These are phyloP conservation scores for Cunninghamia lanceolata DNA, from an alignment of 75 land plant species.

Conservation along the genomic window DNA sequence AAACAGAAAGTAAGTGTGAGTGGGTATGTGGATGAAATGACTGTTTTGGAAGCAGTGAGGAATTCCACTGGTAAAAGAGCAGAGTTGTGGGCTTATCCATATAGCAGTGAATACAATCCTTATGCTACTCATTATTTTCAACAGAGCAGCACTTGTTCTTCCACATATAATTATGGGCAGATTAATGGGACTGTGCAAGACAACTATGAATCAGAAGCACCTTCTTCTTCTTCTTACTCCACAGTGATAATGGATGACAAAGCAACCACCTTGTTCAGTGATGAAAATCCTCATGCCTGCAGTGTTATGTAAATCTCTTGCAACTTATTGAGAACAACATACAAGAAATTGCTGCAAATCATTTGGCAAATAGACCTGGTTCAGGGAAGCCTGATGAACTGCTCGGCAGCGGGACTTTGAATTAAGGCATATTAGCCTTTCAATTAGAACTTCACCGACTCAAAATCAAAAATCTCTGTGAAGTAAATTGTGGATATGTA, in stretches of 20 bases:
- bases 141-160: slow-evolving; percentile 10
- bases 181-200: slow-evolving; percentile 34
- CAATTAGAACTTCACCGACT: neutral
- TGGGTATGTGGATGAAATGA: slow-evolving; percentile 52
- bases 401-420: neutral
- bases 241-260: slow-evolving; percentile 44
- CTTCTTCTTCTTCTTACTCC: slow-evolving; percentile 10
- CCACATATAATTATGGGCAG: neutral
- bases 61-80: slow-evolving; percentile 49
- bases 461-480: neutral
- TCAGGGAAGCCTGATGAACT: neutral
- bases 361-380: neutral
- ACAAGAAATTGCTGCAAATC: neutral
- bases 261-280: slow-evolving; percentile 70
- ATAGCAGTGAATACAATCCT: neutral
- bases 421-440: neutral
- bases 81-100: slow-evolving; percentile 51
- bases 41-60: slow-evolving; percentile 55
- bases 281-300: slow-evolving; percentile 68
- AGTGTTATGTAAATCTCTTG: slow-evolving; percentile 42
- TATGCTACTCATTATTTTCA: slow-evolving; percentile 30
- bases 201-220: slow-evolving; percentile 22
- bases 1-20: slow-evolving; percentile 77
- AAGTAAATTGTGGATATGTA: neutral
- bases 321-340: neutral